These are phyloP conservation scores for Hapsidospora chrysogenum DNA, from an alignment of 495 filamentous ascomycete genomes.

Conservation along the genomic window DNA sequence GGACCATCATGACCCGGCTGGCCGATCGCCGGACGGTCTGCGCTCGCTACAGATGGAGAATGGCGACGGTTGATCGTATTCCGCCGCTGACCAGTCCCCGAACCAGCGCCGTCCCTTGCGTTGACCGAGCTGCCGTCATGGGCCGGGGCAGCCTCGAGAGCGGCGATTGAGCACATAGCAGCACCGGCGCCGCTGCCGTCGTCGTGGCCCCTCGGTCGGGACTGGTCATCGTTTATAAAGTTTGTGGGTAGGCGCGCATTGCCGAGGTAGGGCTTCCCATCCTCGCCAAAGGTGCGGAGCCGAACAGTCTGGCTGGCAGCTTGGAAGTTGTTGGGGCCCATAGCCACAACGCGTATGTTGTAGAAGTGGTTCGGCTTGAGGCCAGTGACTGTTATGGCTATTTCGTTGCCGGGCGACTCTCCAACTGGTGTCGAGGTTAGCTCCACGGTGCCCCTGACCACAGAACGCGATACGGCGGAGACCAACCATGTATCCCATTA, in stretches of 20 bases:
- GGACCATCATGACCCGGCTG: constrained; percentile 23
- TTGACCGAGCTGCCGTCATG: constrained; percentile 33
- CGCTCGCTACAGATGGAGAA: constrained; percentile 51
- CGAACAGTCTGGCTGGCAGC: constrained; percentile 74
- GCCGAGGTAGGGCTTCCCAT: constrained; percentile 38
- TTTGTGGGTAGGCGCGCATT: constrained; percentile 34
- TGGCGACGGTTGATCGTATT: constrained; percentile 54
- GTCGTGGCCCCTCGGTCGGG: constrained; percentile 20
- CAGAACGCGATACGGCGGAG: too few relatives aligned
- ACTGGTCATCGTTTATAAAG: constrained; percentile 28
- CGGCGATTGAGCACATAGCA: constrained; percentile 21
- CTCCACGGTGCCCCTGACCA: too few relatives aligned
- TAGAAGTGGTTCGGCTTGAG: constrained; percentile 78
- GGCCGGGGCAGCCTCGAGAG: constrained; percentile 38
- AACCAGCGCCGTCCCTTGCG: constrained; percentile 40
- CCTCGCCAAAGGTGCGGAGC: constrained; percentile 44
- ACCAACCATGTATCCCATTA: constrained; percentile 77
- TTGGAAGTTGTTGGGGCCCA: constrained; percentile 80
- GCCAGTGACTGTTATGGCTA: constrained; percentile 73
- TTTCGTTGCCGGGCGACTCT: constrained; percentile 67
- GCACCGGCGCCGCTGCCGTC: constrained; percentile 16
- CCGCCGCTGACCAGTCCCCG: constrained; percentile 41
- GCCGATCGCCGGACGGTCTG: constrained; percentile 33
- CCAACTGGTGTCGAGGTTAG: constrained; percentile 40
- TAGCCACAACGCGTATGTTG: constrained; percentile 77